A percentile compares a stretch with the other conserved stretches of the same genome.
These are phyloP conservation scores for Ilex aquifolium DNA, from an alignment of 257 asterid species.

Conservation along the genomic window DNA sequence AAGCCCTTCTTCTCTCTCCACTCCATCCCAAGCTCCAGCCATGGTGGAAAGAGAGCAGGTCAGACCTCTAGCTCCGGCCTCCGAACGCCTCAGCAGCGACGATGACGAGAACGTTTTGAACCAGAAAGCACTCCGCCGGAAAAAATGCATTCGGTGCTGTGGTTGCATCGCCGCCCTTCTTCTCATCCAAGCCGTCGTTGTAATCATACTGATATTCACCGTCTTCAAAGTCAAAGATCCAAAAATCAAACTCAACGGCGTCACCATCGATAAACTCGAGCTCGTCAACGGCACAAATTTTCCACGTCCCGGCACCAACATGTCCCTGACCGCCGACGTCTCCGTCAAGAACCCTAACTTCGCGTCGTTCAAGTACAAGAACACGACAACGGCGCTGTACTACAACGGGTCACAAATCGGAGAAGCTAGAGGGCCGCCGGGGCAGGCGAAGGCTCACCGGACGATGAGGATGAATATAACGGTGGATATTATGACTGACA, in stretches of 20 bases:
- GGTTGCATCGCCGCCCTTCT: constrained; percentile 27
- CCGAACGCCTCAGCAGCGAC: constrained; percentile 41
- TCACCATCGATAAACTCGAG: constrained; percentile 30
- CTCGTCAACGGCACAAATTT: constrained; percentile 25
- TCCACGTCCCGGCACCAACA: constrained; percentile 61
- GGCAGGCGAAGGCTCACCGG: constrained; percentile 60
- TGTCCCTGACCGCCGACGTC: constrained; percentile 61
- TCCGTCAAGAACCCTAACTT: constrained; percentile 73
- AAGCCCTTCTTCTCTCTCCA: background rate
- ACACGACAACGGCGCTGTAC: constrained; percentile 56
- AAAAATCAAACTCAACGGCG: constrained; percentile 43
- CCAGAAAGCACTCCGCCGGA: constrained; percentile 17
- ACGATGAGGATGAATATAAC: constrained; percentile 70
- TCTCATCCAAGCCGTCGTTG: constrained; percentile 37
- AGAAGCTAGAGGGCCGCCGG: constrained; percentile 75
- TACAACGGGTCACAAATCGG: constrained; percentile 58
- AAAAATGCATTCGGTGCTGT: constrained; percentile 45
- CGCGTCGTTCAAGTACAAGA: constrained; percentile 54
- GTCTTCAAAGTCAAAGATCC: constrained; percentile 62
- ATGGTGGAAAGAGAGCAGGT: constrained; percentile 57
- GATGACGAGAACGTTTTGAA: constrained; percentile 28
- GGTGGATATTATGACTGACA: constrained; percentile 53
- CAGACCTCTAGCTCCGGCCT: constrained; percentile 62
- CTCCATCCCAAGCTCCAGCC: background rate
- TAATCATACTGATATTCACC: constrained; percentile 57